Base-by-base conservation (phyloP, 1,284 basidiomycete genomes). In the Agaricales sp. region DNA sequence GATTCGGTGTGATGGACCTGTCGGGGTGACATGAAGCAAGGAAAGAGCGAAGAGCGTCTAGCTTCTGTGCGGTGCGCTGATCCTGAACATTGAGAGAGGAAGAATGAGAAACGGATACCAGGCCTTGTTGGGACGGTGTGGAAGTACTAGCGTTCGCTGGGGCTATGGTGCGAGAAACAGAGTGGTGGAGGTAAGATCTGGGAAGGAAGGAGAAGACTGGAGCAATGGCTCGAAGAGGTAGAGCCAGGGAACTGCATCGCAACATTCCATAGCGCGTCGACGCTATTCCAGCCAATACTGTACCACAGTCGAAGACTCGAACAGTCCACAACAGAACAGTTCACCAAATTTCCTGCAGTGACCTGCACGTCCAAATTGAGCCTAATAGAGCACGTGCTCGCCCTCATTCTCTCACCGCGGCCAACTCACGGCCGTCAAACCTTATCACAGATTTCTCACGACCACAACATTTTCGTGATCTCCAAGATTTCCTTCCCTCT, bases 241-340 rank as follows among this genome's bases (percentile, higher is more conserved):
- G 52, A 62, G 61, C 66, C 60, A 64, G 65, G 62, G 57, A 62
- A 61, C 59, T 60, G 63, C 70, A 71, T 70, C 68, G 66, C 67
- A 67, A 70, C 71, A 73, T 73, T 72, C 71, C 70, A 72, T 73
- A 35, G 30, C 30, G 8, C n/a, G 30, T 35, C 30, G 30, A 35
- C 30, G 30, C 30, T 35, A 35, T 8, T 11, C 30, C 30, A 8
- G n/a, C 30, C 30, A 35, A 35, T 35, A 35, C 30, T 35, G 30
- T 35, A 35, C 11, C 8, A n/a, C 30, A 35, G 30, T 35, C 8
- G 30, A 11, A 35, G n/a, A n/a, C n/a, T n/a, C n/a, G n/a, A n/a
- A n/a, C n/a, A n/a, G n/a, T n/a, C n/a, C n/a, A n/a, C n/a, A n/a
- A n/a, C n/a, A 22, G 20, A 2, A 38, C 4, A 30, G 1, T 26